Percentiles rank a stretch among this genome's conserved stretches.
Evolutionary conservation across 805 yeast genomes (phyloP).

Genomic region (Ascoidea tarda): DNA sequence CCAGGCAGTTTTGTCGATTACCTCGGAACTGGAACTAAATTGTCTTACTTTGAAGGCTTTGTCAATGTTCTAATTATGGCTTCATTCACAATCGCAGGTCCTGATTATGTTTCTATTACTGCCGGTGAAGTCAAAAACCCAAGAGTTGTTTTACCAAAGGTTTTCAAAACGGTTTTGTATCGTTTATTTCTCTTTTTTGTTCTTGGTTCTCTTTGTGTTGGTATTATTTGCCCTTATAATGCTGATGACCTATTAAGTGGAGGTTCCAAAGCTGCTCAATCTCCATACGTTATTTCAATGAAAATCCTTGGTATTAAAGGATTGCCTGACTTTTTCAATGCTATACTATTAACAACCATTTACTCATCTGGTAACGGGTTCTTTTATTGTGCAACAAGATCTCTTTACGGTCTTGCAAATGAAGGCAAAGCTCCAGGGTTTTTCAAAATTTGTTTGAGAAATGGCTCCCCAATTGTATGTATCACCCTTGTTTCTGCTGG

Average conservation of each 20-base stretch:
- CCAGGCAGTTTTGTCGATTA: conserved; percentile 53
- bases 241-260: conserved; percentile 36
- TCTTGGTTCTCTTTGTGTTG: conserved; percentile 66
- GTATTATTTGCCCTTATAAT: conserved; percentile 58
- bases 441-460: conserved; percentile 43
- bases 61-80: conserved; percentile 57
- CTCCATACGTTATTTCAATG: conserved; percentile 82
- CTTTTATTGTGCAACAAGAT: conserved; percentile 56
- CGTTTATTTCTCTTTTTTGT: conserved; percentile 55
- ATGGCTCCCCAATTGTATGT: conserved; percentile 60
- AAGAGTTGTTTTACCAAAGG: conserved; percentile 58
- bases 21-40: conserved; percentile 30
- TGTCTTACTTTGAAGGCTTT: conserved; percentile 63
- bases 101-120: conserved; percentile 73
- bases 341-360: conserved; percentile 56
- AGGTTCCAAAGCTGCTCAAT: conserved; percentile 29
- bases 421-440: conserved; percentile 63
- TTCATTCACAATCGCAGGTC: conserved; percentile 71
- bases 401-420: conserved; percentile 55
- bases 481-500: conserved; percentile 35
- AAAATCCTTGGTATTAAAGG: conserved; percentile 47
- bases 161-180: conserved; percentile 61
- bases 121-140: conserved; percentile 75
- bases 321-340: conserved; percentile 70
- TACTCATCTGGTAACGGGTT: conserved; percentile 79